phyloP scores from a whole-genome alignment of 2,329 filamentous ascomycete species.

The Alternaria brassicae region DNA sequence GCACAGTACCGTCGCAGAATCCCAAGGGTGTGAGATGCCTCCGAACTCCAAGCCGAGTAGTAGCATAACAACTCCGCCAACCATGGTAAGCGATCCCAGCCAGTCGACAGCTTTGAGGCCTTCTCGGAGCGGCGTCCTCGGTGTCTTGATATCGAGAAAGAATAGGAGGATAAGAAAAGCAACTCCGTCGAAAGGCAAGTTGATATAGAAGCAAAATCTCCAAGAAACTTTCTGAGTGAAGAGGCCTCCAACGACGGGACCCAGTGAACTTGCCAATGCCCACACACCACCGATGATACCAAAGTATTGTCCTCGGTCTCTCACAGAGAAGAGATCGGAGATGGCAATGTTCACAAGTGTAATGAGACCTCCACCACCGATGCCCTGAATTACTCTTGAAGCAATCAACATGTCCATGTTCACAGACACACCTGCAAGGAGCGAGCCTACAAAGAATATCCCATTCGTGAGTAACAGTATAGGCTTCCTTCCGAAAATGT shows the following conservation, averaged over 20 bases:
- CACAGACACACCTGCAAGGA: slow-evolving; percentile 65
- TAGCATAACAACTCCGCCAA: slow-evolving; percentile 83
- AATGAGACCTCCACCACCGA: slow-evolving; percentile 69
- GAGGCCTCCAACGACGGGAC: slow-evolving; percentile 71
- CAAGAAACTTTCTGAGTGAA: slow-evolving; percentile 69
- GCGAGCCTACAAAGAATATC: slow-evolving; percentile 67
- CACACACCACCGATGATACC: slow-evolving; percentile 71
- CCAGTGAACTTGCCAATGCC: slow-evolving; percentile 70
- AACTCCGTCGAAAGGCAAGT: slow-evolving; percentile 67
- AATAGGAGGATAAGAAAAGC: slow-evolving; percentile 65
- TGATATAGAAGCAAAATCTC: slow-evolving; percentile 68
- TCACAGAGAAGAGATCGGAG: slow-evolving; percentile 67
- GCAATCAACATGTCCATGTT: slow-evolving; percentile 69
- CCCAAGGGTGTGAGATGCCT: slow-evolving; percentile 76
- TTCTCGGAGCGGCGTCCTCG: slow-evolving; percentile 66
- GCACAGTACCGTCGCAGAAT: slow-evolving; percentile 75
- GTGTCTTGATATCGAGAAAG: slow-evolving; percentile 71
- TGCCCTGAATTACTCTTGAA: slow-evolving; percentile 68
- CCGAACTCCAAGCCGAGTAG: slow-evolving; percentile 87
- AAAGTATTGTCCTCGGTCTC: slow-evolving; percentile 66
- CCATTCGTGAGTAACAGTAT: slow-evolving; percentile 66
- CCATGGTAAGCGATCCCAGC: slow-evolving; percentile 69
- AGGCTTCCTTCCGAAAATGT: slow-evolving; percentile 72
- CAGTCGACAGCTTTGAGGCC: slow-evolving; percentile 72
- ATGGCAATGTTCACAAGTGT: slow-evolving; percentile 70